phyloP scores from a whole-genome alignment of 192 early-diverging fungal genomes.

The Rhizophagus prolifer region DNA sequence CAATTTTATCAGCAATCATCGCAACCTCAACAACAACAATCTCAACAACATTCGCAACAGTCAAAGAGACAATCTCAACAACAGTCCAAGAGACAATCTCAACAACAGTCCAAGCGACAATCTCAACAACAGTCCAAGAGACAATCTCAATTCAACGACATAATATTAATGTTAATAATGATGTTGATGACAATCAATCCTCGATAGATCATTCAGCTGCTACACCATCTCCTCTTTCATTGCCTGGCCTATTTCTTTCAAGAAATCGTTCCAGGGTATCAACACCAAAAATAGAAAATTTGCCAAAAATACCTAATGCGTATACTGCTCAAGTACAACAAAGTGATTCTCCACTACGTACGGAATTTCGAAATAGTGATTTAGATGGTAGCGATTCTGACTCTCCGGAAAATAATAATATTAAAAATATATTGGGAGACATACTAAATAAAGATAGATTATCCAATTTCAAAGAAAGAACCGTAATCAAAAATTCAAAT shows the following conservation, averaged over 20 bases:
- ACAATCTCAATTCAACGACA: background rate
- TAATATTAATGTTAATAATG: background rate
- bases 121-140: too few species aligned
- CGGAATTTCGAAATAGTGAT: slow-evolving; percentile 2
- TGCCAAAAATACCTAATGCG: background rate
- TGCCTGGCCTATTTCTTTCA: background rate
- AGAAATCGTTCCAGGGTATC: background rate
- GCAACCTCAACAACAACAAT: background rate
- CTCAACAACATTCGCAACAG: background rate
- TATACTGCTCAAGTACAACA: slow-evolving; percentile 20
- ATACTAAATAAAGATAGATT: background rate
- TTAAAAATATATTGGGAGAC: background rate
- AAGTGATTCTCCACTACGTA: slow-evolving; percentile 1
- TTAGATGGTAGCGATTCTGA: background rate
- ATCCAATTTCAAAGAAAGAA: background rate
- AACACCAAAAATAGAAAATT: slow-evolving; percentile 2
- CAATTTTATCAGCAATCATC: background rate
- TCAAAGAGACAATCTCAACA: background rate
- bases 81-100: background rate
- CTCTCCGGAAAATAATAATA: background rate
- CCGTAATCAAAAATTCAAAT: background rate
- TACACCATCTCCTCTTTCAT: background rate
- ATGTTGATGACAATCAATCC: background rate
- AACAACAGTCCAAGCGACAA: too few species aligned
- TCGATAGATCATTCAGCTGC: background rate